Evolutionary conservation across 208 protist species (phyloP), one percentile per base, ranked within the genome.

Genomic region (Leishmania martiniquensis): DNA sequence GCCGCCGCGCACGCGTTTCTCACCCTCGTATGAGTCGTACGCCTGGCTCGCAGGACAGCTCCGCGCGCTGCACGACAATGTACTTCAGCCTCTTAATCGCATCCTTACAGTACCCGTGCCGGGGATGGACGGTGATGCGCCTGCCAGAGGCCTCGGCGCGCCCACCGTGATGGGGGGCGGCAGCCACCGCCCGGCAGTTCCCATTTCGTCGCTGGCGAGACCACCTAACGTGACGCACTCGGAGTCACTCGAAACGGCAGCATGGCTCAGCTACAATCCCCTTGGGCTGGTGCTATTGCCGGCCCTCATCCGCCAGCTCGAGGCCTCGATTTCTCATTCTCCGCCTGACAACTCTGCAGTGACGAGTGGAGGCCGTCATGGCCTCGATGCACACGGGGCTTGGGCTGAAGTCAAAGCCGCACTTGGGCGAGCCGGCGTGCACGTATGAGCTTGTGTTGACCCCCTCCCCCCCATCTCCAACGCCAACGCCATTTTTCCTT

Each of bases 71-170:
- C 47, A 75, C 15, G 72, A 83, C 0, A 57, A 83, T 0, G 39
- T 83, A 4, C 63, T 83, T 51, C 79, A 71, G 29, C 79, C 79
- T 29, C 73, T 83, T 22, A 34, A 78, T 20, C 79, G 79, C 34
- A 49, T 83, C 55, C 73, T 69, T 47, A 65, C 39, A 1, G 78
- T 68, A 4, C 15, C 55, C 22, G 54, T 72, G 47, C 32, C 29
- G 13, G 68, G 0, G 20, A 20, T 34, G 15, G 20, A 57, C 17
- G 29, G 4, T 13, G 57, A 29, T 2, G 47, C 54, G 42, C 44
- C 42, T 32, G 22, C 6, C 65, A 42, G 42, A 37, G 65, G 34
- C 65, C 10, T 20, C 13, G 10, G 39, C 42, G 39, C 65, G 25
- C 13, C 44, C 22, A 13, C 47, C 9, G 42, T 69, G 2, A 25